Percentiles rank a stretch among this genome's conserved stretches.
These are phyloP conservation scores for Murraya koenigii DNA, from an alignment of 345 rosid species.

Conservation along the genomic window DNA sequence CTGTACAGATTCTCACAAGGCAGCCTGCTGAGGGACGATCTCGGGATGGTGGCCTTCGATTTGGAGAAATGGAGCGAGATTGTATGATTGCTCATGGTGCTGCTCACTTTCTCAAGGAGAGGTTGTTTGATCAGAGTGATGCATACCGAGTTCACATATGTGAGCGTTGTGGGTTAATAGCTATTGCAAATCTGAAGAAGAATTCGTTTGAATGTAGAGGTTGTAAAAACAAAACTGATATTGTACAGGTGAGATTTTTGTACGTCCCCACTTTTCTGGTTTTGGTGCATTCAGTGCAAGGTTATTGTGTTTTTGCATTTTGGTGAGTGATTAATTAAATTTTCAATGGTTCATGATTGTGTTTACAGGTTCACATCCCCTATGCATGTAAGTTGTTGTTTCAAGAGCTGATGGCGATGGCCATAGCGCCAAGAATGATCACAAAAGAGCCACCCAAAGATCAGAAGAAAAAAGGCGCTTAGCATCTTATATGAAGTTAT, in stretches of 20 bases:
- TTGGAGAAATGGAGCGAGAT: constrained; percentile 98
- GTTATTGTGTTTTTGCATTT: too few relatives aligned
- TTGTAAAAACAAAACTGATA: constrained; percentile 93
- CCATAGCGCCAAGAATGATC: constrained; percentile 97
- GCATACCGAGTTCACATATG: constrained; percentile 95
- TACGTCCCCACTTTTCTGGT: neutral
- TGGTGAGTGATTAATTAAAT: neutral
- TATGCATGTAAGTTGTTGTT: constrained; percentile 93
- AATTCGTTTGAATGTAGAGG: constrained; percentile 92
- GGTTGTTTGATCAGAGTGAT: constrained; percentile 95
- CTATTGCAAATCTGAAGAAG: constrained; percentile 92
- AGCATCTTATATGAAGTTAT: too few relatives aligned
- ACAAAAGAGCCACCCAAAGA: constrained; percentile 56
- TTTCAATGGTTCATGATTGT: neutral
- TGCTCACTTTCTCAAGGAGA: constrained; percentile 87
- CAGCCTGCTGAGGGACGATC: constrained; percentile 99
- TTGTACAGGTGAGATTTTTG: constrained; percentile 63
- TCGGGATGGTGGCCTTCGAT: constrained; percentile 96
- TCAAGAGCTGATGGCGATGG: constrained; percentile 99
- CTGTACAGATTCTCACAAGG: constrained; percentile 90
- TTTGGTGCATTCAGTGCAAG: neutral
- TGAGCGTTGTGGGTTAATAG: constrained; percentile 85
- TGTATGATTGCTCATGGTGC: constrained; percentile 99
- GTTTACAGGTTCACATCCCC: constrained; percentile 77
- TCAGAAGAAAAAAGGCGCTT: constrained; percentile 63